These are phyloP conservation scores for Orbilia quercus DNA, from an alignment of 2,329 filamentous ascomycete species.

Conservation along the genomic window DNA sequence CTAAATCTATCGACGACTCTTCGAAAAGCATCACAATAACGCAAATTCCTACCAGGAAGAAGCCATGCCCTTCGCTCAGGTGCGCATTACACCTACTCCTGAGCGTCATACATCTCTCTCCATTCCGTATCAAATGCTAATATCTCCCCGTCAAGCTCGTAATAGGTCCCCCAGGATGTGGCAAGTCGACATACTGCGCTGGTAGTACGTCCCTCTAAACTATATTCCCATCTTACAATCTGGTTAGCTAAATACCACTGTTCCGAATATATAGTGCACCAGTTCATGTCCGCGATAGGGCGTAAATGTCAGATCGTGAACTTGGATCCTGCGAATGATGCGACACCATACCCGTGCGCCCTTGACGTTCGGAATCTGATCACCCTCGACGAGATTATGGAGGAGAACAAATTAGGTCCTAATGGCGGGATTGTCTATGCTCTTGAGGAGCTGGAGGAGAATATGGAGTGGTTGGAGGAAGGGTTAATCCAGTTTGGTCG, in stretches of 20 bases:
- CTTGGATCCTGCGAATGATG: constrained; percentile 95
- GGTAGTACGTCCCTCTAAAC: constrained; percentile 72
- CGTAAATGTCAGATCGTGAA: constrained; percentile 95
- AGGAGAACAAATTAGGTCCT: constrained; percentile 85
- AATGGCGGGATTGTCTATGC: constrained; percentile 95
- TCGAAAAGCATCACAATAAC: background rate
- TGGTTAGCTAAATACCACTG: constrained; percentile 1
- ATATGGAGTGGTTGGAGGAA: constrained; percentile 89
- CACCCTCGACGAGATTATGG: constrained; percentile 94
- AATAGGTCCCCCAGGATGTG: constrained; percentile 91
- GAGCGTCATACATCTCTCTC: background rate
- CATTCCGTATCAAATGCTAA: constrained; percentile 13
- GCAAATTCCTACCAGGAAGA: background rate
- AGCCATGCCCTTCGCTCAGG: constrained; percentile 60
- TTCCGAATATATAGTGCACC: constrained; percentile 74
- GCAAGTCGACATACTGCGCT: constrained; percentile 98
- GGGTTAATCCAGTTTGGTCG: constrained; percentile 79
- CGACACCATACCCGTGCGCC: constrained; percentile 86
- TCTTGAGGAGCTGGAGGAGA: constrained; percentile 92
- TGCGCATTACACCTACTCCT: constrained; percentile 16
- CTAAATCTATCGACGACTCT: background rate
- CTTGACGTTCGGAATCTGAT: constrained; percentile 90
- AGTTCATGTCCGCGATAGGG: constrained; percentile 95
- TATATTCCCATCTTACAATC: background rate
- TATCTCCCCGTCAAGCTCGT: constrained; percentile 76